phyloP scores from a whole-genome alignment of 192 early-diverging fungal genomes.

The Backusella westeae region DNA sequence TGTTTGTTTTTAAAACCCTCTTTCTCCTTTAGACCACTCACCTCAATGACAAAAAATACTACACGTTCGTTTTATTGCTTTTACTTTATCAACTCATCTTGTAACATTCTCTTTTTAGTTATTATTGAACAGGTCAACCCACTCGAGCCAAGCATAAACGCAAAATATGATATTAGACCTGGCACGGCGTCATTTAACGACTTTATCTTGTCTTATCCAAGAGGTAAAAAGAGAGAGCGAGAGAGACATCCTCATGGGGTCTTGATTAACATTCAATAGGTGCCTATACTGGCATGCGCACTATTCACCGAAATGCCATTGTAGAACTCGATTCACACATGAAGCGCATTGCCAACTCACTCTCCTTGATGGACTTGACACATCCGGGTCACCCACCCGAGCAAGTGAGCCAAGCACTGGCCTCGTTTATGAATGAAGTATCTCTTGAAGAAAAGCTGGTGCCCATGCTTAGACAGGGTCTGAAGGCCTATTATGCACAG shows the following conservation, averaged over 20 bases:
- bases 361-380: constrained; percentile 46
- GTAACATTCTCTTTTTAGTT: constrained; percentile 1
- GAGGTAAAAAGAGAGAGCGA: constrained; percentile 14
- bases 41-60: not conserved
- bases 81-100: not conserved
- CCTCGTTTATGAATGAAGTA: constrained; percentile 33
- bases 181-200: constrained; percentile 17
- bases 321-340: constrained; percentile 57
- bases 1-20: not conserved
- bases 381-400: not conserved
- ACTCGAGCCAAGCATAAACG: not conserved
- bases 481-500: constrained; percentile 45
- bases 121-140: constrained; percentile 31
- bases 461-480: constrained; percentile 41
- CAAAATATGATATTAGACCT: constrained; percentile 10
- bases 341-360: constrained; percentile 46
- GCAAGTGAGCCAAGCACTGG: constrained; percentile 26
- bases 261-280: constrained; percentile 24
- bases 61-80: not conserved
- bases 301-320: constrained; percentile 47
- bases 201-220: constrained; percentile 31
- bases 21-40: not conserved
- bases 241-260: not conserved
- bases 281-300: constrained; percentile 66
- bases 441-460: constrained; percentile 31